Evolutionary conservation across 2,329 filamentous ascomycete genomes (phyloP), one percentile per base, ranked within the genome.

Genomic region (Aschersonia sp.): DNA sequence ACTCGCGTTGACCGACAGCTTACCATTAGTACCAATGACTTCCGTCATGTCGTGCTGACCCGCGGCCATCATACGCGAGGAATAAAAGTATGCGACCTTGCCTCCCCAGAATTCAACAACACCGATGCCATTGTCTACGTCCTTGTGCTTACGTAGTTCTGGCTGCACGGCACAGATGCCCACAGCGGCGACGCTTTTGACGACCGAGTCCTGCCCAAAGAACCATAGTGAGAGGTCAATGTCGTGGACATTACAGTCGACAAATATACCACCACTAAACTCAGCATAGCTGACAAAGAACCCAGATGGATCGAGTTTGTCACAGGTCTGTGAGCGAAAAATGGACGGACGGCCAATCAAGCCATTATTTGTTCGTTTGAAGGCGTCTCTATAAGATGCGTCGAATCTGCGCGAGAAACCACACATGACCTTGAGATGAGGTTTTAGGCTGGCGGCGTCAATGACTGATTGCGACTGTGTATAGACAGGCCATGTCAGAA

Each of bases 171-270:
- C 59, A 12, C 54, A 58, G 49, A 62, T 62, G 4, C 60, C 60
- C 6, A 56, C 53, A 6, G 60, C 60, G 4, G 58, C 52, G 4
- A 60, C 57, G 40, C 53, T 59, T 52, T 62, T 62, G 47, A 60
- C 55, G 5, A 60, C 53, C 2, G 53, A 56, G 46, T 63, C 57
- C 37, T 62, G 55, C 41, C 57, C 58, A 39, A 63, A 59, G 53
- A 59, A 62, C 61, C 61, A 63, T 32, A 63, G 50, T 0, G 61
- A 55, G 32, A 63, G 56, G 45, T 63, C 60, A 44, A 84, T 84
- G 55, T 84, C 81, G 65, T 84, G 81, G 56, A 84, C 77, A 46
- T 75, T 77, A 64, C 77, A 81, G 66, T 84, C 81, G 49, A 84
- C 81, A 54, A 84, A 84, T 58, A 84, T 82, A 29, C 80, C 80